Percentiles rank a stretch among this genome's conserved stretches.
Conservation (phyloP, 495 filamentous ascomycete genomes). For the Schizothecium vesticola region DNA sequence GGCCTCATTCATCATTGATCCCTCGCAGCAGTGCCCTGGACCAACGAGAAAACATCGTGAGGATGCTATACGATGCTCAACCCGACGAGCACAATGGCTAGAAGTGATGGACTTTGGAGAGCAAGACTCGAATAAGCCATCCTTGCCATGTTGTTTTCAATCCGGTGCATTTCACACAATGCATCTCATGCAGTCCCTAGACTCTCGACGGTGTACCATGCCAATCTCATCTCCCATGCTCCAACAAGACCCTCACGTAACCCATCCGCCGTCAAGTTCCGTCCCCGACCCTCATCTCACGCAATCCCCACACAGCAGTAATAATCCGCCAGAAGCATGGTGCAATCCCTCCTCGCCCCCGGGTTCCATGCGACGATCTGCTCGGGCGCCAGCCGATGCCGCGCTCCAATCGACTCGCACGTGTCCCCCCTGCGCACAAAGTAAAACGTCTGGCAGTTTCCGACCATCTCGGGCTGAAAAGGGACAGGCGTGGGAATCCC, state of each 20-base stretch:
- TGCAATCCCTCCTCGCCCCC: slow-evolving; percentile 9
- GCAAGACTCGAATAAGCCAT: no score
- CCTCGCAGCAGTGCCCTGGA: no score
- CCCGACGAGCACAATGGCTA: no score
- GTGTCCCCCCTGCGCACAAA: slow-evolving; percentile 37
- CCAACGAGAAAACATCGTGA: no score
- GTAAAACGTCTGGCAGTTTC: slow-evolving; percentile 40
- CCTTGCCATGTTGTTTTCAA: neutral
- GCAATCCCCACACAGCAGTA: neutral
- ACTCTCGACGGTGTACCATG: neutral
- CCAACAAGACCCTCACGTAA: neutral
- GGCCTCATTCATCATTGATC: no score
- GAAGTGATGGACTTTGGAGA: no score
- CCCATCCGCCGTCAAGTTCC: no score
- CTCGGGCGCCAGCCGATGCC: slow-evolving; percentile 20
- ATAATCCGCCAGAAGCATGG: slow-evolving; percentile 5
- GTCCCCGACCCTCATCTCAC: neutral
- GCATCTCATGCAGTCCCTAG: neutral
- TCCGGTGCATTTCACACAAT: neutral
- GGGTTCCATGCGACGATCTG: slow-evolving; percentile 35
- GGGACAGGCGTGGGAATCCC: slow-evolving; percentile 27
- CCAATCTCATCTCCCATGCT: neutral
- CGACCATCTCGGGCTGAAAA: slow-evolving; percentile 29
- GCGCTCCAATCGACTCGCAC: slow-evolving; percentile 35
- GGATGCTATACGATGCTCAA: no score